phyloP scores from a whole-genome alignment of 106 monocot species.

The Apostasia shenzhenica region DNA sequence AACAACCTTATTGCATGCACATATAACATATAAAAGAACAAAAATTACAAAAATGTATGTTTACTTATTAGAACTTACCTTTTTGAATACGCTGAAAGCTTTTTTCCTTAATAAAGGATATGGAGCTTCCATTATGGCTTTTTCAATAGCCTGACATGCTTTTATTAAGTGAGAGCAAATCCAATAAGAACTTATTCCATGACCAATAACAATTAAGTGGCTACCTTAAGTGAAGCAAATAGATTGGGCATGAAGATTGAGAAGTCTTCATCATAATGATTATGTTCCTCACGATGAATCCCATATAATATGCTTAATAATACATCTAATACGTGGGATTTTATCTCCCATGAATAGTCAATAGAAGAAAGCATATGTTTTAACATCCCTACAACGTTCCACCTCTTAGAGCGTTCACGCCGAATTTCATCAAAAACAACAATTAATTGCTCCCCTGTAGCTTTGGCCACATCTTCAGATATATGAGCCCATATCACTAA shows the following conservation, averaged over 20 bases:
- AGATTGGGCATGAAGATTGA: conserved; percentile 45
- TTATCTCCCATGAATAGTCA: conserved; percentile 72
- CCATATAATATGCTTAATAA: conserved; percentile 43
- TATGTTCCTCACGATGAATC: conserved; percentile 15
- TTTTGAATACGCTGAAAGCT: conserved; percentile 55
- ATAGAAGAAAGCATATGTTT: conserved; percentile 45
- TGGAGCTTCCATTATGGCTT: conserved; percentile 51
- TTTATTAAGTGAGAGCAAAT: conserved; percentile 1
- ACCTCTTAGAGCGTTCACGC: conserved; percentile 27
- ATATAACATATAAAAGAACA: too few relatives aligned
- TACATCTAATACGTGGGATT: conserved; percentile 51
- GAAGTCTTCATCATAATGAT: conserved; percentile 20
- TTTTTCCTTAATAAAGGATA: conserved; percentile 67
- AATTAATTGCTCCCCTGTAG: conserved; percentile 43
- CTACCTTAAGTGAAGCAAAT: conserved; percentile 65
- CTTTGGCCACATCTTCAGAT: conserved; percentile 50
- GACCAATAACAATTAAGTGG: not conserved
- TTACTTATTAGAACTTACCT: conserved; percentile 25
- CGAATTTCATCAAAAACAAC: conserved; percentile 31
- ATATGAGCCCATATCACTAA: conserved; percentile 76
- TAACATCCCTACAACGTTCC: conserved; percentile 59
- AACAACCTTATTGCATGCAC: too few relatives aligned
- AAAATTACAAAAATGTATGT: too few relatives aligned
- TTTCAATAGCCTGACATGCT: conserved; percentile 60
- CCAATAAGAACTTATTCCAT: not conserved